These are phyloP conservation scores for Rhodotorula sp. DNA, from an alignment of 1,284 basidiomycete species.

Conservation along the genomic window DNA sequence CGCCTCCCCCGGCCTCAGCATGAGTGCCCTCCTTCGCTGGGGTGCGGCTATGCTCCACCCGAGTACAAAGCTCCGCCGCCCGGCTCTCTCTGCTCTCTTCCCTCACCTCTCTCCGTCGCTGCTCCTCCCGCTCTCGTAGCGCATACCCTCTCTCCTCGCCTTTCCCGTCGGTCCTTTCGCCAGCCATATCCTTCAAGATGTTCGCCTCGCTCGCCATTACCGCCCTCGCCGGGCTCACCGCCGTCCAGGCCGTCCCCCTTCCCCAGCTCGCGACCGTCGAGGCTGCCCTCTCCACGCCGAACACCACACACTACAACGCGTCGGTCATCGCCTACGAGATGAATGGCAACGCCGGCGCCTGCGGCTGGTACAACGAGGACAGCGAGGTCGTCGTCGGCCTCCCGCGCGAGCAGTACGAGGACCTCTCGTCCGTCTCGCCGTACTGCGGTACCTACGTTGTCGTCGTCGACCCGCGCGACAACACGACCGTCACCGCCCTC, in stretches of 20 bases:
- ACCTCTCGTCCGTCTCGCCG: conserved; percentile 35
- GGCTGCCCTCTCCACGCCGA: conserved; percentile 23
- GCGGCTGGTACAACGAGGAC: conserved; percentile 33
- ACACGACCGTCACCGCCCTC: conserved; percentile 34
- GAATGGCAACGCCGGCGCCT: conserved; percentile 40
- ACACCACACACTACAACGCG: conserved; percentile 9
- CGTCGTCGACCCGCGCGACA: conserved; percentile 22
- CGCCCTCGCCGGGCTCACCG: conserved; percentile 11
- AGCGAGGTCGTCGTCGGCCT: conserved; percentile 39
- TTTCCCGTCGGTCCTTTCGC: neutral
- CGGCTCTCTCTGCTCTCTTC: neutral
- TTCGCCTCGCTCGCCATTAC: conserved; percentile 27
- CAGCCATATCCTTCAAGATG: neutral
- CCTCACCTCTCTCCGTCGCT: neutral
- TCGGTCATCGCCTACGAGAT: neutral
- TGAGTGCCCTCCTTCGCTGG: neutral
- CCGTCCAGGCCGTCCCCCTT: conserved; percentile 6
- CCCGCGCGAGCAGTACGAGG: conserved; percentile 39
- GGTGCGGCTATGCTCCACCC: neutral
- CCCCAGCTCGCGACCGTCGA: conserved; percentile 5
- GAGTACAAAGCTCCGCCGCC: neutral
- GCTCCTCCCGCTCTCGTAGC: neutral
- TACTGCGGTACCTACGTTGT: conserved; percentile 42
- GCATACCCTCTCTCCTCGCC: neutral
- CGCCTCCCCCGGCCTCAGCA: neutral